Evolutionary conservation across 768 basidiomycete genomes (phyloP), one percentile per base, ranked within the genome.

Genomic region (Russula foetens): DNA sequence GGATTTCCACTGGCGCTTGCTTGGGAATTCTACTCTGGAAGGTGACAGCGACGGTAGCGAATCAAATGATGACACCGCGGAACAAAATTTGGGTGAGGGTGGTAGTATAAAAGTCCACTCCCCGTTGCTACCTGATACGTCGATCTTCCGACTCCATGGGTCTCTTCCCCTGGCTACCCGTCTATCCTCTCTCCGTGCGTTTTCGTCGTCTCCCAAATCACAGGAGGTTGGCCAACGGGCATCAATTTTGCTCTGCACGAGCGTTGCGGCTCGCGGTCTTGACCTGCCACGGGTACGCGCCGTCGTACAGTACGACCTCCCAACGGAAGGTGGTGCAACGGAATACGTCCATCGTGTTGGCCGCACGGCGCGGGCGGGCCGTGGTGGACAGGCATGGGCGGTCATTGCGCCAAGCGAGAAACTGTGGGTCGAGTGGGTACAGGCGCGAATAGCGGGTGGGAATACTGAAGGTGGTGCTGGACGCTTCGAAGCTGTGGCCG

Each of bases 301-400:
- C 3, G 94, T 99, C 62, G 75, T 98, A 33, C 97, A 99, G 69
- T 97, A 97, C 69, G 97, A 99, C 71, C 82, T 98, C 23, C 96
- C 97, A 0, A 98, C 97, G 0, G 97, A 99, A 76, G 91, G 94
- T 19, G 96, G 97, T 11, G 86, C 86, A 28, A 97, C 88, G 12
- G 97, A 99, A 71, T 98, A 99, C 67, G 85, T 99, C 11, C 97
- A 99, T 75, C 84, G 97, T 49, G 92, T 98, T 8, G 97, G 97
- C 29, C 86, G 97, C 53, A 99, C 97, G 3, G 97, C 97, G 15
- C 92, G 97, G 71, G 95, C 89, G 8, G 97, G 97, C 15, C 90
- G 88, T 66, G 90, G 92, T 26, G 97, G 97, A 61, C 92, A 98
- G 71, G 92, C 95, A 2, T 98, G 95, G 94, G 86, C 88, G 59